Percentiles rank a stretch among this genome's conserved stretches.
Evolutionary conservation across 176 grass and related monocot species (phyloP).

Genomic region (Themeda triandra): DNA sequence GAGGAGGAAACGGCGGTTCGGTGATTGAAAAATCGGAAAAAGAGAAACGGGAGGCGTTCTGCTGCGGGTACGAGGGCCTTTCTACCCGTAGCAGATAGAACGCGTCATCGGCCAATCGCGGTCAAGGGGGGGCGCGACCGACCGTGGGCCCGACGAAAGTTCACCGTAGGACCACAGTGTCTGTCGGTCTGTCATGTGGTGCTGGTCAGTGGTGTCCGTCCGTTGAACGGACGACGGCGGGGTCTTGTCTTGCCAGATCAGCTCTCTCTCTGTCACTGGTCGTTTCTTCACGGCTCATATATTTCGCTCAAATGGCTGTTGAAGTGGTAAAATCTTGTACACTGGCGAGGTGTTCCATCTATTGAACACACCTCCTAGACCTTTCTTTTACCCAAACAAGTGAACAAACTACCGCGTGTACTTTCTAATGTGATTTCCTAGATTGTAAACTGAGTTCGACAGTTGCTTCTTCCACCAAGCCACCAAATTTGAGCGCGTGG

Average conservation of each 20-base stretch:
- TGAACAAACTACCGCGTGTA: too few species aligned
- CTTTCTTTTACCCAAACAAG: too few species aligned
- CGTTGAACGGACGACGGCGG: background rate
- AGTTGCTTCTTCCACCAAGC: too few species aligned
- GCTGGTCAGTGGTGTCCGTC: background rate
- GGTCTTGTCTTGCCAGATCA: background rate
- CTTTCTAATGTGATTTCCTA: too few species aligned
- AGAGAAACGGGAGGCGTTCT: background rate
- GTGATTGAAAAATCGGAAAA: conserved; percentile 1
- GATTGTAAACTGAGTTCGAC: too few species aligned
- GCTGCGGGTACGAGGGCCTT: conserved; percentile 5
- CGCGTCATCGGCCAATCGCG: conserved; percentile 26
- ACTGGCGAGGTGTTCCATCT: too few species aligned
- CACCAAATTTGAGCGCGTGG: too few species aligned
- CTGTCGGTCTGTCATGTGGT: conserved; percentile 19
- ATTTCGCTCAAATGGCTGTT: too few species aligned
- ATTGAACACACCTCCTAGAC: too few species aligned
- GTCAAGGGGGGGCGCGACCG: background rate
- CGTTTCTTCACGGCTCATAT: too few species aligned
- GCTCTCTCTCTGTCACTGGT: background rate
- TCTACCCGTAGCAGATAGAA: conserved; percentile 35
- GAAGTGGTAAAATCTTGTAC: too few species aligned
- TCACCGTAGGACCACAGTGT: conserved; percentile 3
- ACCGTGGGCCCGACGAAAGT: conserved; percentile 22
- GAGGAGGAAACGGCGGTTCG: background rate